phyloP scores from a whole-genome alignment of 2,329 filamentous ascomycete species.

The Arachnomyces sp. region DNA sequence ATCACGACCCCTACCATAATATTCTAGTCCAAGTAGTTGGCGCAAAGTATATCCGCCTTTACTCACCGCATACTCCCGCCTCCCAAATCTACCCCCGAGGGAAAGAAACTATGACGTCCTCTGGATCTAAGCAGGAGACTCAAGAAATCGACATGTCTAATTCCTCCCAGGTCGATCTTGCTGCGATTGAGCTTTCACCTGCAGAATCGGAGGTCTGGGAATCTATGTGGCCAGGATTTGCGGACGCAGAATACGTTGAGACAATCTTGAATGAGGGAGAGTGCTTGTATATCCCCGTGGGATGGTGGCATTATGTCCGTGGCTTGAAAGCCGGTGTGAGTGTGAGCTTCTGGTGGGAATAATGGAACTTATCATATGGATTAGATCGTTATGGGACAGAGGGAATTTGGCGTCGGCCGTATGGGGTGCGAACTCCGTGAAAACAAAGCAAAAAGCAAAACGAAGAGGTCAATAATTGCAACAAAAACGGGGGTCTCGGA shows the following conservation, averaged over 20 bases:
- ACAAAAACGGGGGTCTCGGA: no score
- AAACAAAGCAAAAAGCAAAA: no score
- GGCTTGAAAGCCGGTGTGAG: conserved; percentile 82
- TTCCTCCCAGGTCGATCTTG: conserved; percentile 72
- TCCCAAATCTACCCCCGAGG: conserved; percentile 33
- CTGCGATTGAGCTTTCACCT: conserved; percentile 51
- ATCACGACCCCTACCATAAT: conserved; percentile 92
- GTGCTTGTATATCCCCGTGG: conserved; percentile 77
- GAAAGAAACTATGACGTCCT: conserved; percentile 24
- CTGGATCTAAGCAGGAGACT: conserved; percentile 37
- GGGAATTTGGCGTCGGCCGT: no score
- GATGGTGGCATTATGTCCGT: conserved; percentile 97
- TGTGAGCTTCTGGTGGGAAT: conserved; percentile 95
- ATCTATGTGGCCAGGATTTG: conserved; percentile 48
- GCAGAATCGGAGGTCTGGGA: conserved; percentile 35
- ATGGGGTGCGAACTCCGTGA: no score
- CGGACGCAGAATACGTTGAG: conserved; percentile 59
- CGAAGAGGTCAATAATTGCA: no score
- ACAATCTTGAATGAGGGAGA: conserved; percentile 72
- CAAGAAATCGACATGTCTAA: conserved; percentile 83
- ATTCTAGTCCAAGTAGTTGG: conserved; percentile 84
- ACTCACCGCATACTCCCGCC: conserved; percentile 56
- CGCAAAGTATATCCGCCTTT: conserved; percentile 83
- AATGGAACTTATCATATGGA: conserved; percentile 8
- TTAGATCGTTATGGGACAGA: no score